phyloP scores from a whole-genome alignment of 192 early-diverging fungal genomes.

The Linnemannia elongata region DNA sequence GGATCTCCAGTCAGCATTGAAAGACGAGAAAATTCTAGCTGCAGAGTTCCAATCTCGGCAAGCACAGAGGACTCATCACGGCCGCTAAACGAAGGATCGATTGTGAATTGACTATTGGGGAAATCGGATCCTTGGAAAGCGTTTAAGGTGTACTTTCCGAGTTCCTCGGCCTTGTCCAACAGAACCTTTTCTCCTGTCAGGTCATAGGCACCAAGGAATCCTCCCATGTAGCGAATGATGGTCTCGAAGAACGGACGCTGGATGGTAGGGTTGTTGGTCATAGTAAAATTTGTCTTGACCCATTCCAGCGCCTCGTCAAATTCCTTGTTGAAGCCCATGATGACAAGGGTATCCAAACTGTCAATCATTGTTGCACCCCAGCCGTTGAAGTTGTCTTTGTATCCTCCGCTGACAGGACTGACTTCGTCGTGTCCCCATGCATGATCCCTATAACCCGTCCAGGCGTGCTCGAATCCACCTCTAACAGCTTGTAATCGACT shows the following conservation, averaged over 20 bases:
- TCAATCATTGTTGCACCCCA: constrained; percentile 88
- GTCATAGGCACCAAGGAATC: constrained; percentile 89
- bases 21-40: constrained; percentile 87
- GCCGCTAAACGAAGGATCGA: constrained; percentile 17
- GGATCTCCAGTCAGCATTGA: constrained; percentile 82
- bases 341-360: constrained; percentile 86
- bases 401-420: constrained; percentile 52
- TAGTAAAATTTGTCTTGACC: constrained; percentile 70
- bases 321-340: constrained; percentile 87
- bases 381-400: constrained; percentile 60
- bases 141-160: constrained; percentile 76
- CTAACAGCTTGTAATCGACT: constrained; percentile 65
- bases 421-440: constrained; percentile 86
- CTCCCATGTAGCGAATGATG: constrained; percentile 81
- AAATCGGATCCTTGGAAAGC: constrained; percentile 67
- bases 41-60: constrained; percentile 82
- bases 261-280: constrained; percentile 55
- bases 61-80: constrained; percentile 53
- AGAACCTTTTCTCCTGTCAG: constrained; percentile 77
- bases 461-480: constrained; percentile 73
- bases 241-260: constrained; percentile 87
- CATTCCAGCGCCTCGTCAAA: constrained; percentile 81
- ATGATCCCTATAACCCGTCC: constrained; percentile 82
- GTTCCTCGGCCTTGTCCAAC: constrained; percentile 77
- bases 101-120: constrained; percentile 18